Percentiles rank a stretch among this genome's conserved stretches.
phyloP scores from a whole-genome alignment of 805 yeast species.

The Candida glaebosa region DNA sequence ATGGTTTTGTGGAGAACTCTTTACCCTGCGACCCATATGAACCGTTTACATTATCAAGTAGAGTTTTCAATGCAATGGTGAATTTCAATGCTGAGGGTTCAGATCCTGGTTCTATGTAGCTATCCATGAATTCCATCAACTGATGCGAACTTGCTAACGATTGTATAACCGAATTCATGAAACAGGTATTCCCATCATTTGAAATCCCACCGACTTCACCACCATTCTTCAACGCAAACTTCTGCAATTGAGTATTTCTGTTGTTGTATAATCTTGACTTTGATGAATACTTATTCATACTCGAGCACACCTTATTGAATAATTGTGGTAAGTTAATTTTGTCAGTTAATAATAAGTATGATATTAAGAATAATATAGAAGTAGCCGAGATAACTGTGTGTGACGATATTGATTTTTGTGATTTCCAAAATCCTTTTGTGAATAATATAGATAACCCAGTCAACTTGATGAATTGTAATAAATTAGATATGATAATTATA shows the following conservation, averaged over 20 bases:
- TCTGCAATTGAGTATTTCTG: slow-evolving; percentile 23
- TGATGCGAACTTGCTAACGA: slow-evolving; percentile 71
- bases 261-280: slow-evolving; percentile 1
- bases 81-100: slow-evolving; percentile 37
- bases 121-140: slow-evolving; percentile 52
- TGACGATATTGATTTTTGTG: neutral
- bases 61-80: slow-evolving; percentile 48
- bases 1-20: slow-evolving; percentile 56
- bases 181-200: slow-evolving; percentile 92
- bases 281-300: slow-evolving; percentile 11
- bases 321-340: slow-evolving; percentile 9
- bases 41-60: slow-evolving; percentile 60
- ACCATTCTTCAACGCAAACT: slow-evolving; percentile 53
- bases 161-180: slow-evolving; percentile 89
- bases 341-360: slow-evolving; percentile 3
- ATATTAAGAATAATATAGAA: slow-evolving; percentile 8
- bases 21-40: slow-evolving; percentile 48
- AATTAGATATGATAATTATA: neutral
- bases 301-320: slow-evolving; percentile 7
- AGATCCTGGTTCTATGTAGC: slow-evolving; percentile 21
- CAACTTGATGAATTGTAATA: slow-evolving; percentile 2
- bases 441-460: slow-evolving; percentile 4
- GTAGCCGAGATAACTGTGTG: no score
- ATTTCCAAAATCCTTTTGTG: slow-evolving; percentile 2
- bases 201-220: slow-evolving; percentile 81